Evolutionary conservation across 345 rosid species (phyloP).

Genomic region (Lepidium africanum): DNA sequence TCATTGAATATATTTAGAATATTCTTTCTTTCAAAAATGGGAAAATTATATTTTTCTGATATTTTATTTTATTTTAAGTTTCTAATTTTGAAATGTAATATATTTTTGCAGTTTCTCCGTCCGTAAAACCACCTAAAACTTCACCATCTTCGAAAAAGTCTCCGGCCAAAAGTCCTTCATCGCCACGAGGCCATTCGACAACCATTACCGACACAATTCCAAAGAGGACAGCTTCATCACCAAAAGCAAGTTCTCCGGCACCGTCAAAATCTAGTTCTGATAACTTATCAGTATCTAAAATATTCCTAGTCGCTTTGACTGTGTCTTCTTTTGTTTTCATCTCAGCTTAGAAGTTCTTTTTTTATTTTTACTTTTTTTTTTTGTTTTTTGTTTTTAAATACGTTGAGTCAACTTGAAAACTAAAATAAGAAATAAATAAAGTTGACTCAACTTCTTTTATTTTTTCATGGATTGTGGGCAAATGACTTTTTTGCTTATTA

Average conservation of each 20-base stretch:
- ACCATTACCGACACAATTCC: not conserved
- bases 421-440: not conserved
- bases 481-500: not conserved
- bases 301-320: not conserved
- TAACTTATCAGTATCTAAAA: not conserved
- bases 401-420: not conserved
- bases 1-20: too few relatives aligned
- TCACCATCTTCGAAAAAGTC: not conserved
- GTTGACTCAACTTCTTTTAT: not conserved
- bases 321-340: slow-evolving; percentile 1
- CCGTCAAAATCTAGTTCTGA: not conserved
- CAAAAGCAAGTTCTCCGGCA: not conserved
- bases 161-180: not conserved
- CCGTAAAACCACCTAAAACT: not conserved
- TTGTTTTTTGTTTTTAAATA: not conserved
- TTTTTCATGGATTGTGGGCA: not conserved
- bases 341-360: not conserved
- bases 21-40: too few relatives aligned
- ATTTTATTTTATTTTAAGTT: not conserved
- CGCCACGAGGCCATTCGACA: not conserved
- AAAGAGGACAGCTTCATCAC: not conserved
- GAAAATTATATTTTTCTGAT: too few relatives aligned
- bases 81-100: not conserved
- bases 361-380: not conserved
- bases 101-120: not conserved